A percentile compares a stretch with the other conserved stretches of the same genome.
phyloP scores from a whole-genome alignment of 371 early-diverging fungal species.

The Zychaea mexicana region DNA sequence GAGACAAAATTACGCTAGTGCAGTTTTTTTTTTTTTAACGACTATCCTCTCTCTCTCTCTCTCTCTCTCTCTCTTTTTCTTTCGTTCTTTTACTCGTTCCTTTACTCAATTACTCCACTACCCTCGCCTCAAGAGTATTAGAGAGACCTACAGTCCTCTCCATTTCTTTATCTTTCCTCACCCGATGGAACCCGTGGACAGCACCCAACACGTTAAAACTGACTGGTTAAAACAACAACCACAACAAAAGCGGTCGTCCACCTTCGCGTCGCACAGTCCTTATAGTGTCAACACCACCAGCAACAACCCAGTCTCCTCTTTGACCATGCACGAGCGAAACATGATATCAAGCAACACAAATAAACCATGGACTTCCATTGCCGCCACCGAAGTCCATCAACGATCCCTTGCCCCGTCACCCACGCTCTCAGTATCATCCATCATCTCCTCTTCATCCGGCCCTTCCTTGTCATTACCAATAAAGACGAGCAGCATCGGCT shows the following conservation, averaged over 20 bases:
- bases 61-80: not conserved
- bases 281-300: not conserved
- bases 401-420: not conserved
- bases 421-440: not conserved
- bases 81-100: not conserved
- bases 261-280: not conserved
- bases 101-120: too few species aligned
- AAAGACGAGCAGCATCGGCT: not conserved
- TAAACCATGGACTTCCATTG: not conserved
- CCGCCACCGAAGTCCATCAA: not conserved
- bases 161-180: too few species aligned
- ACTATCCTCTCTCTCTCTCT: not conserved
- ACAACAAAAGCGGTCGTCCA: not conserved
- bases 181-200: not conserved
- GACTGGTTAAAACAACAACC: not conserved
- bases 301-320: not conserved
- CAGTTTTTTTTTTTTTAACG: not conserved
- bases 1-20: not conserved
- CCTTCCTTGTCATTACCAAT: not conserved
- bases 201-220: not conserved
- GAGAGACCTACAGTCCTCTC: too few species aligned
- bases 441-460: not conserved
- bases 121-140: too few species aligned
- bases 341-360: not conserved
- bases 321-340: not conserved